A percentile compares a stretch with the other conserved stretches of the same genome.
These are phyloP conservation scores for Leccinellum rugosiceps DNA, from an alignment of 768 basidiomycete species.

Conservation along the genomic window DNA sequence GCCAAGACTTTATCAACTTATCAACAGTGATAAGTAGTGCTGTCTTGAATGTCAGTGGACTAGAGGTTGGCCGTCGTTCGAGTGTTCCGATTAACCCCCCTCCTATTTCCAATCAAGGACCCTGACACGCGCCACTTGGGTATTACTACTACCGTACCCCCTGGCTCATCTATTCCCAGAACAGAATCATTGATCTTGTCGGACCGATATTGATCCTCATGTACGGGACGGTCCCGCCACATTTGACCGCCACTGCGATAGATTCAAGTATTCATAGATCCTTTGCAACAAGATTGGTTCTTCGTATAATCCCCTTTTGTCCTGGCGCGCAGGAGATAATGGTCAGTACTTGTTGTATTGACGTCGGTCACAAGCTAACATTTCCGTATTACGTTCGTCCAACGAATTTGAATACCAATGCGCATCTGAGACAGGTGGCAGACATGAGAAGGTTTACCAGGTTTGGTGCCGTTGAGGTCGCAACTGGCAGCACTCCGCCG, in stretches of 20 bases:
- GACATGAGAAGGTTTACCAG: neutral
- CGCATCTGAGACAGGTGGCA: neutral
- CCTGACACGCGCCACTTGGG: neutral
- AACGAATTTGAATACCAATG: neutral
- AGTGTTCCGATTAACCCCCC: neutral
- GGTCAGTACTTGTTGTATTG: neutral
- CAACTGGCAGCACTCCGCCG: neutral
- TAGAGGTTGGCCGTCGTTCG: neutral
- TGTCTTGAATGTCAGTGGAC: too few relatives aligned
- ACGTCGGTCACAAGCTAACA: neutral
- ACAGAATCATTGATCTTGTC: neutral
- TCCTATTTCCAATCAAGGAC: neutral
- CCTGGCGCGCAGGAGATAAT: neutral
- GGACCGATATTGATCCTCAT: neutral
- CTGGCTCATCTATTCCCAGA: neutral
- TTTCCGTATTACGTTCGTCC: neutral
- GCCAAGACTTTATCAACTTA: slow-evolving; percentile 50
- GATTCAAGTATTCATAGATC: neutral
- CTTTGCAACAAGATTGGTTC: neutral
- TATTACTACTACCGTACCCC: neutral
- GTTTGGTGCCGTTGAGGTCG: neutral
- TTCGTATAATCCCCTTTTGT: neutral
- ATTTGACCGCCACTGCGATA: neutral
- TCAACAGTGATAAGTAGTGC: neutral
- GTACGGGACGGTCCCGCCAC: neutral